These are phyloP conservation scores for Blastocystis sp. DNA, from an alignment of 352 stramenopile species.

Conservation along the genomic window DNA sequence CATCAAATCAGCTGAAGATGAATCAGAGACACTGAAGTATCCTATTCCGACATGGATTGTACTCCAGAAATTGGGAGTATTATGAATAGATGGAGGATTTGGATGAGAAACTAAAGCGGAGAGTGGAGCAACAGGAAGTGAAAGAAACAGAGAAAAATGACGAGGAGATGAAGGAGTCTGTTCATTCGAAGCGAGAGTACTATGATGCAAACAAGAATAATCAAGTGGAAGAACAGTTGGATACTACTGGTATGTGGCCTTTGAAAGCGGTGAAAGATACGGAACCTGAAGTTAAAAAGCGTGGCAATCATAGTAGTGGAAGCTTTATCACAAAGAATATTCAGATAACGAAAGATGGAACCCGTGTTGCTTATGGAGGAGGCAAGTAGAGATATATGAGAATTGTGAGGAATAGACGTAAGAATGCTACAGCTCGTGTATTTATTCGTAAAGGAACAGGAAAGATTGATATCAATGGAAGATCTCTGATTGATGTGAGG, in stretches of 20 bases:
- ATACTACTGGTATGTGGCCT: background rate
- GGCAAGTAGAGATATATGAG: background rate
- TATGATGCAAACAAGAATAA: background rate
- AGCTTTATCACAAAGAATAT: background rate
- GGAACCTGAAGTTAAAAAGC: background rate
- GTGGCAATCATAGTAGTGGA: background rate
- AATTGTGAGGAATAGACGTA: slow-evolving; percentile 70
- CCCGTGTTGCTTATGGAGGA: background rate
- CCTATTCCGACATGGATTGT: slow-evolving; percentile 47
- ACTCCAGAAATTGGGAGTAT: background rate
- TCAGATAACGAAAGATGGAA: background rate
- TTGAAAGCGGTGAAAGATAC: background rate
- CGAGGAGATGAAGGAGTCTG: background rate
- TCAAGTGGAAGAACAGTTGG: slow-evolving; percentile 68
- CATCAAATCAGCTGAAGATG: background rate
- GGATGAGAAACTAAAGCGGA: background rate
- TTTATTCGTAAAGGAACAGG: slow-evolving; percentile 84
- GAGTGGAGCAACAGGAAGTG: background rate
- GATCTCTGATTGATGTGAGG: slow-evolving; percentile 80
- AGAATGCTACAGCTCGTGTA: slow-evolving; percentile 83
- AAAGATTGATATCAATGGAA: slow-evolving; percentile 84
- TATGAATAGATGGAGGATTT: background rate
- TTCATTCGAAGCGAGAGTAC: background rate
- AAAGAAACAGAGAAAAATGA: background rate
- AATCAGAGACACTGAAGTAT: background rate